phyloP scores from a whole-genome alignment of 163 green algal genomes.

The Scenedesmus sp. region DNA sequence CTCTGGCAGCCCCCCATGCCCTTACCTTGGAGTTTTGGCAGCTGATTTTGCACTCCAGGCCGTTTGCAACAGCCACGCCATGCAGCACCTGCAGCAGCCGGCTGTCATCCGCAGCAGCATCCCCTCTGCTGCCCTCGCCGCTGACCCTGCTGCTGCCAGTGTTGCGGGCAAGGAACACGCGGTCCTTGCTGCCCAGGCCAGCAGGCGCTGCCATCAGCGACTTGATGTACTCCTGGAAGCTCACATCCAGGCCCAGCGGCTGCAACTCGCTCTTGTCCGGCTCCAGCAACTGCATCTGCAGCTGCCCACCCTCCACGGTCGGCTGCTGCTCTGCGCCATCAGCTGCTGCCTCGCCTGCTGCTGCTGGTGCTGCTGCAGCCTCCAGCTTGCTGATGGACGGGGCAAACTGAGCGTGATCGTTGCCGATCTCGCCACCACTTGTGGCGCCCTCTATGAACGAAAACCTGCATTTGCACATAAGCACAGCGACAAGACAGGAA shows the following conservation, averaged over 20 bases:
- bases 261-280: slow-evolving; percentile 56
- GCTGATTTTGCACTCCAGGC: slow-evolving; percentile 97
- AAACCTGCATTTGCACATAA: slow-evolving; percentile 23
- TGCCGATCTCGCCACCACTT: slow-evolving; percentile 32
- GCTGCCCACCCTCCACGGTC: slow-evolving; percentile 18
- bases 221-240: slow-evolving; percentile 79
- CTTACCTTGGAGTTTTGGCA: slow-evolving; percentile 84
- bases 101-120: slow-evolving; percentile 41
- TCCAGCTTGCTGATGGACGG: not conserved
- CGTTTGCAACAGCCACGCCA: slow-evolving; percentile 80
- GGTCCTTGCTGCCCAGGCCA: slow-evolving; percentile 48
- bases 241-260: slow-evolving; percentile 66
- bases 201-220: slow-evolving; percentile 60
- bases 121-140: slow-evolving; percentile 1
- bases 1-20: too few relatives aligned
- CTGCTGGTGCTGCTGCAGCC: not conserved
- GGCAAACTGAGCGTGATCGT: slow-evolving; percentile 7
- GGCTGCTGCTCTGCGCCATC: slow-evolving; percentile 11
- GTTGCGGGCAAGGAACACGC: slow-evolving; percentile 77
- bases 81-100: slow-evolving; percentile 56
- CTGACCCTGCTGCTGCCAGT: slow-evolving; percentile 45
- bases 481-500: not conserved
- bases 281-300: slow-evolving; percentile 63
- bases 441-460: slow-evolving; percentile 38
- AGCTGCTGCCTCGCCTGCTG: slow-evolving; percentile 22